A percentile compares a stretch with the other conserved stretches of the same genome.
These are phyloP conservation scores for Tulasnella sp. DNA, from an alignment of 768 basidiomycete species.

Conservation along the genomic window DNA sequence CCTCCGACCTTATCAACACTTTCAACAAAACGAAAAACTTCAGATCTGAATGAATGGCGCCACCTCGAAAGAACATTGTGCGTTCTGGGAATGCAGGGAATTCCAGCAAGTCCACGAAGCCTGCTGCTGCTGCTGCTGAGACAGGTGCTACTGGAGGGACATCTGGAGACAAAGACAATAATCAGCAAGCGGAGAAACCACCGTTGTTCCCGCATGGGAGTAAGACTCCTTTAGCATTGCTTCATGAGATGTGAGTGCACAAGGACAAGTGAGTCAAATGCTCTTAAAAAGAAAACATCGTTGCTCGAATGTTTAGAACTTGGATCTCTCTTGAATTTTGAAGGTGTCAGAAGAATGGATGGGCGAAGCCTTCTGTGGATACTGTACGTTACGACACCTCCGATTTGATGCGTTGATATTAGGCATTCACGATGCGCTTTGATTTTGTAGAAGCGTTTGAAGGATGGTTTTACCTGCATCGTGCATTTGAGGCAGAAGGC, in stretches of 20 bases:
- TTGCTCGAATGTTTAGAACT: not conserved
- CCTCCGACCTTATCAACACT: not conserved
- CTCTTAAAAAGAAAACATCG: not conserved
- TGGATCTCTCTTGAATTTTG: too few species aligned
- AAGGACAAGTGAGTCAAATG: not conserved
- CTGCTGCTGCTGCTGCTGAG: conserved; percentile 31
- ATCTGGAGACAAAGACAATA: conserved; percentile 13
- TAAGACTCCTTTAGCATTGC: conserved; percentile 69
- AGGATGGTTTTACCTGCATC: conserved; percentile 39
- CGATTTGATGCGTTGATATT: not conserved
- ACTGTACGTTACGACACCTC: conserved; percentile 38
- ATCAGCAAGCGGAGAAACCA: conserved; percentile 20
- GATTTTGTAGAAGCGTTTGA: conserved; percentile 15
- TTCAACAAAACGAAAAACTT: not conserved
- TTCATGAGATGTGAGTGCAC: conserved; percentile 60
- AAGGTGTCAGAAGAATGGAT: conserved; percentile 84
- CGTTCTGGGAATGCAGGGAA: conserved; percentile 80
- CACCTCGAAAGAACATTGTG: conserved; percentile 9
- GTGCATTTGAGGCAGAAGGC: conserved; percentile 64
- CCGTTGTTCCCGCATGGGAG: conserved; percentile 74
- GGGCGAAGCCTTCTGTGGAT: conserved; percentile 77
- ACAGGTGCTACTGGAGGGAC: conserved; percentile 19
- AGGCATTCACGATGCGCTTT: not conserved
- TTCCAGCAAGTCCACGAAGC: conserved; percentile 45
- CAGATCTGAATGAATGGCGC: not conserved